Percentiles rank a stretch among this genome's conserved stretches.
phyloP scores from a whole-genome alignment of 2,329 filamentous ascomycete genomes.

The Acrocalymma vagum region DNA sequence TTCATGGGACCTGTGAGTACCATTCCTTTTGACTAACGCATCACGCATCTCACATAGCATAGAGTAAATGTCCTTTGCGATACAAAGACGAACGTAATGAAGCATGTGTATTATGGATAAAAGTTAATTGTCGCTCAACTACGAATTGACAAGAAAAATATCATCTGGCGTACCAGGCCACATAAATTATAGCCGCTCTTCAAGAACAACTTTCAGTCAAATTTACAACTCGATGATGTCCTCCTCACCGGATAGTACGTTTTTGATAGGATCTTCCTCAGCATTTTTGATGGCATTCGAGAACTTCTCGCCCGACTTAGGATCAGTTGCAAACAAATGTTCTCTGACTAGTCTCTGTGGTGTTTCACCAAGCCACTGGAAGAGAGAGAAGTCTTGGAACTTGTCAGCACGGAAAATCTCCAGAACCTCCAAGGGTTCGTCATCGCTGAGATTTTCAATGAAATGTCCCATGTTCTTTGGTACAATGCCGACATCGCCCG shows the following conservation, averaged over 20 bases:
- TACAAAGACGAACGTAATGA: slow-evolving; percentile 15
- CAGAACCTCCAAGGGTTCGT: slow-evolving; percentile 77
- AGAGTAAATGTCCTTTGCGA: slow-evolving; percentile 22
- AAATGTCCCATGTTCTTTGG: slow-evolving; percentile 81
- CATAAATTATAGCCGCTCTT: too few species aligned
- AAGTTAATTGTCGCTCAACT: too few species aligned
- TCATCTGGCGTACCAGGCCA: too few species aligned
- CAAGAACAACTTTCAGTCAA: too few species aligned
- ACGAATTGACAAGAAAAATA: too few species aligned
- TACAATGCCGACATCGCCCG: slow-evolving; percentile 80
- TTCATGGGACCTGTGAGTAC: slow-evolving; percentile 15
- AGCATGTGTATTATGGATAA: slow-evolving; percentile 15
- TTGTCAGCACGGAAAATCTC: slow-evolving; percentile 77
- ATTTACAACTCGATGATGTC: slow-evolving; percentile 28
- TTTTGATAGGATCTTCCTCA: slow-evolving; percentile 60
- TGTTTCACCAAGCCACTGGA: slow-evolving; percentile 79
- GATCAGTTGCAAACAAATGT: slow-evolving; percentile 70
- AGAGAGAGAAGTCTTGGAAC: slow-evolving; percentile 77
- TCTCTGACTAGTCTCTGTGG: slow-evolving; percentile 72
- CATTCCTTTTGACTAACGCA: not conserved
- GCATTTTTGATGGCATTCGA: slow-evolving; percentile 68
- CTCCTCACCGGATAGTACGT: slow-evolving; percentile 35
- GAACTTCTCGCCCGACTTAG: slow-evolving; percentile 69
- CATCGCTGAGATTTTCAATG: slow-evolving; percentile 79
- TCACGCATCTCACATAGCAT: not conserved